Conservation (phyloP, 768 basidiomycete genomes). For the Pleurotus ostreatus region DNA sequence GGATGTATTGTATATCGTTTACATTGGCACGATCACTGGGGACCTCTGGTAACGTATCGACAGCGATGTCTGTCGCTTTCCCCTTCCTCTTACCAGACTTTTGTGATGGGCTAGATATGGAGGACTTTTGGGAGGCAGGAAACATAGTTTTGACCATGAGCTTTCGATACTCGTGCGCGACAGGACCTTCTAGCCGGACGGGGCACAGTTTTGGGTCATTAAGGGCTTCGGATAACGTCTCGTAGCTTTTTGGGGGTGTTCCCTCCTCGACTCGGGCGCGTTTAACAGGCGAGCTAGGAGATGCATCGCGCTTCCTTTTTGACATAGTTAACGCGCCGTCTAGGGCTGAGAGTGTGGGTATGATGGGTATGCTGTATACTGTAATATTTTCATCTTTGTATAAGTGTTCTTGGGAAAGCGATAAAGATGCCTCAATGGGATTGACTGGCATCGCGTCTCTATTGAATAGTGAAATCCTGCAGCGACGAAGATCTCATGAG, state of each 20-base stretch:
- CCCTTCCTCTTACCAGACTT: constrained; percentile 10
- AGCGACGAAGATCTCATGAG: background rate
- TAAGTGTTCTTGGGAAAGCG: constrained; percentile 33
- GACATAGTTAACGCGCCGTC: constrained; percentile 2
- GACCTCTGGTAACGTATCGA: background rate
- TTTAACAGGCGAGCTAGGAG: constrained; percentile 36
- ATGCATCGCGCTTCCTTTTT: constrained; percentile 43
- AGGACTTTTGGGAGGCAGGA: constrained; percentile 32
- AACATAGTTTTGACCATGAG: constrained; percentile 61
- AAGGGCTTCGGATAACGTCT: constrained; percentile 8
- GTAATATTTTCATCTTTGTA: constrained; percentile 62
- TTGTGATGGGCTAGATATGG: constrained; percentile 10
- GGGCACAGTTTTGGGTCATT: constrained; percentile 22
- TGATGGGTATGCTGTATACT: constrained; percentile 57
- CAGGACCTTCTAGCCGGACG: constrained; percentile 33
- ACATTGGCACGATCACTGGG: background rate
- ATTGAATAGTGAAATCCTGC: constrained; percentile 2
- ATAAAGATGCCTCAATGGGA: constrained; percentile 35
- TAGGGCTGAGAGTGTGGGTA: constrained; percentile 12
- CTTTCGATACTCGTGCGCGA: constrained; percentile 53
- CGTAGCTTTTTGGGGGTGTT: constrained; percentile 11
- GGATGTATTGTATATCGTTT: constrained; percentile 1
- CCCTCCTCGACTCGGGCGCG: constrained; percentile 18
- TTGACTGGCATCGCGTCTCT: constrained; percentile 52
- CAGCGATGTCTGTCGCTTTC: constrained; percentile 8